These are phyloP conservation scores for Monosporascus sp. DNA, from an alignment of 2,329 filamentous ascomycete genomes.

Conservation along the genomic window DNA sequence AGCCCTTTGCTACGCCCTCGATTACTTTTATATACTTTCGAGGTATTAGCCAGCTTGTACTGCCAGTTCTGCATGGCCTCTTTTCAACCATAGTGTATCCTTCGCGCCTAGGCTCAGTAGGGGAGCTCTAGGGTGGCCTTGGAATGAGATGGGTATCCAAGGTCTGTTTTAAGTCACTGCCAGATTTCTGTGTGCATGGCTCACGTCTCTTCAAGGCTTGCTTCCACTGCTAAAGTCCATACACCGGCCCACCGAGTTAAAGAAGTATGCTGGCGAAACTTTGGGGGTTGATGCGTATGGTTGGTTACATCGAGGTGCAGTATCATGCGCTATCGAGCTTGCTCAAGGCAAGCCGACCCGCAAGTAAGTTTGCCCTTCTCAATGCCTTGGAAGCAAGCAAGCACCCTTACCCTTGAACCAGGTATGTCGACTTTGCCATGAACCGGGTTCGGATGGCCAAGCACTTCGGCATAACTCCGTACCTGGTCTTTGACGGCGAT, in stretches of 20 bases:
- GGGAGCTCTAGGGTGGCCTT: constrained; percentile 1
- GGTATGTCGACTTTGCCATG: constrained; percentile 87
- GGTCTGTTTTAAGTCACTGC: constrained; percentile 13
- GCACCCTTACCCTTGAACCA: constrained; percentile 31
- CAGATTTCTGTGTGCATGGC: constrained; percentile 14
- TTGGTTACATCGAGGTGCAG: constrained; percentile 92
- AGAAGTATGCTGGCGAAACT: constrained; percentile 80
- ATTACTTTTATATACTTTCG: not conserved
- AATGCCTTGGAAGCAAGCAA: not conserved
- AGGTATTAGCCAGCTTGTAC: not conserved
- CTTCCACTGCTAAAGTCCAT: constrained; percentile 93
- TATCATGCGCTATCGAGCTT: constrained; percentile 85
- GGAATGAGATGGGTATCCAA: constrained; percentile 24
- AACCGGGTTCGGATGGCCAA: constrained; percentile 88
- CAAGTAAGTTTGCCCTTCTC: constrained; percentile 53
- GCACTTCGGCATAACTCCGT: constrained; percentile 90
- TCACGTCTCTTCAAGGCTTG: constrained; percentile 53
- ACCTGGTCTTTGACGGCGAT: constrained; percentile 93
- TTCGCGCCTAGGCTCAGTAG: constrained; percentile 2
- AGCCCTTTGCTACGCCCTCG: not conserved
- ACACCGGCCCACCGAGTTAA: constrained; percentile 80
- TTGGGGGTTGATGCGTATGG: constrained; percentile 96
- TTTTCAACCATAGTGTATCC: not conserved
- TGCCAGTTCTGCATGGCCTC: constrained; percentile 9
- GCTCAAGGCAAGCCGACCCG: constrained; percentile 82